These are phyloP conservation scores for Leptoxyphium fumago DNA, from an alignment of 2,329 filamentous ascomycete species.

Conservation along the genomic window DNA sequence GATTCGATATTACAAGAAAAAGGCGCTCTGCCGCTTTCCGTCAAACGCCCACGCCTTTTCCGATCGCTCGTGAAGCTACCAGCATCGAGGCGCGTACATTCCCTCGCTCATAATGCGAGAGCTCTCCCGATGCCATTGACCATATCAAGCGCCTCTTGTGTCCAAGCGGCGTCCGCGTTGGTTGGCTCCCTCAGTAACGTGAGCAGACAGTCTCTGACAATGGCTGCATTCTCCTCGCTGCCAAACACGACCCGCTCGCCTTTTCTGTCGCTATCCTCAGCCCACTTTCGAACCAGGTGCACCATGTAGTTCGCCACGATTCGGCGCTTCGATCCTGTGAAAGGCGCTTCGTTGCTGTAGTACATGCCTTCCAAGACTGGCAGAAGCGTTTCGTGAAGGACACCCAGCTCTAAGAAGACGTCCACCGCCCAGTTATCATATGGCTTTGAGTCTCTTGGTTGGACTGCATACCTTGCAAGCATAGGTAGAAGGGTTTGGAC, in stretches of 20 bases:
- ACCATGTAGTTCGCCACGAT: constrained; percentile 47
- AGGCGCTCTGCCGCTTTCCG: too few species aligned
- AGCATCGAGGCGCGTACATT: too few species aligned
- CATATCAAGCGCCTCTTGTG: background rate
- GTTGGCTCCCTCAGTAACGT: constrained; percentile 7
- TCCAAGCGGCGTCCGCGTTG: background rate
- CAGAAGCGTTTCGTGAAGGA: constrained; percentile 47
- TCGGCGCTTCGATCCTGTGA: constrained; percentile 41
- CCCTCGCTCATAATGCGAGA: background rate
- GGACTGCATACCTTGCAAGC: constrained; percentile 39
- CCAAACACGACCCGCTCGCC: constrained; percentile 43
- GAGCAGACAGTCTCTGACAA: constrained; percentile 12
- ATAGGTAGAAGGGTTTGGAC: constrained; percentile 35
- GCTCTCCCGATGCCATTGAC: background rate
- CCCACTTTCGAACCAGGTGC: constrained; percentile 48
- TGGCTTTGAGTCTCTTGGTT: constrained; percentile 36
- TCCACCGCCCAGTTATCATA: constrained; percentile 47
- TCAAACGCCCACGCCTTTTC: too few species aligned
- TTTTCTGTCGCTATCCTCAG: constrained; percentile 38
- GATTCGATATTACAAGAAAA: too few species aligned
- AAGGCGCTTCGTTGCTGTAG: constrained; percentile 52
- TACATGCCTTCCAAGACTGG: constrained; percentile 50
- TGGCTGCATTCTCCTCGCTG: constrained; percentile 41
- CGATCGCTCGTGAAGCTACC: too few species aligned
- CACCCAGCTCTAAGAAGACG: constrained; percentile 47